These are phyloP conservation scores for Entomortierella lignicola DNA, from an alignment of 192 early-diverging fungal genomes.

Conservation along the genomic window DNA sequence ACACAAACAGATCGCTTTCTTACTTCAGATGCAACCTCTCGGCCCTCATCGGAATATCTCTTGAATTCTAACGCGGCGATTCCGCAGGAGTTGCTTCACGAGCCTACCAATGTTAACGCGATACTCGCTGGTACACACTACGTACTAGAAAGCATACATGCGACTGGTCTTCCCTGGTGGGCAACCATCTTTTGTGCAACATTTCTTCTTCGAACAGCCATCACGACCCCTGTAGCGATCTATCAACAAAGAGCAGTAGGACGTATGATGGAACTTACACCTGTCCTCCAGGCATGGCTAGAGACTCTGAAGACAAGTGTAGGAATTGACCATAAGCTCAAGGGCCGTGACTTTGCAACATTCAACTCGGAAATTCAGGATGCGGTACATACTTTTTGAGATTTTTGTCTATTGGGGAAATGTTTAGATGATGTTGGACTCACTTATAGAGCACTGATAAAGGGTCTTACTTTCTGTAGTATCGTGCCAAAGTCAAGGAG, in stretches of 20 bases:
- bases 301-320: conserved; percentile 62
- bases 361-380: conserved; percentile 61
- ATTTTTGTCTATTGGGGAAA: neutral
- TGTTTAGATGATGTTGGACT: neutral
- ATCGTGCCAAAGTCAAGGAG: conserved; percentile 60
- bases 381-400: conserved; percentile 35
- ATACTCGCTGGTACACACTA: conserved; percentile 57
- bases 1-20: neutral
- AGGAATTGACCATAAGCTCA: conserved; percentile 45
- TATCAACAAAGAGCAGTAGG: conserved; percentile 66
- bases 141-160: conserved; percentile 57
- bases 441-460: neutral
- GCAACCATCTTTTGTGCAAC: conserved; percentile 62
- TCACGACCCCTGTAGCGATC: conserved; percentile 69
- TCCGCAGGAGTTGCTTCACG: conserved; percentile 15
- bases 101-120: conserved; percentile 48
- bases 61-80: neutral
- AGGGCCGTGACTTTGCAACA: conserved; percentile 53
- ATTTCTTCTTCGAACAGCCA: conserved; percentile 57
- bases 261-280: conserved; percentile 57
- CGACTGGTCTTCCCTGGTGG: conserved; percentile 67
- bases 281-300: conserved; percentile 60
- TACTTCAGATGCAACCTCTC: neutral
- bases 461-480: conserved; percentile 37
- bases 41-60: neutral